These are phyloP conservation scores for Pilasporangium apinafurcum DNA, from an alignment of 352 stramenopile genomes.

Conservation along the genomic window DNA sequence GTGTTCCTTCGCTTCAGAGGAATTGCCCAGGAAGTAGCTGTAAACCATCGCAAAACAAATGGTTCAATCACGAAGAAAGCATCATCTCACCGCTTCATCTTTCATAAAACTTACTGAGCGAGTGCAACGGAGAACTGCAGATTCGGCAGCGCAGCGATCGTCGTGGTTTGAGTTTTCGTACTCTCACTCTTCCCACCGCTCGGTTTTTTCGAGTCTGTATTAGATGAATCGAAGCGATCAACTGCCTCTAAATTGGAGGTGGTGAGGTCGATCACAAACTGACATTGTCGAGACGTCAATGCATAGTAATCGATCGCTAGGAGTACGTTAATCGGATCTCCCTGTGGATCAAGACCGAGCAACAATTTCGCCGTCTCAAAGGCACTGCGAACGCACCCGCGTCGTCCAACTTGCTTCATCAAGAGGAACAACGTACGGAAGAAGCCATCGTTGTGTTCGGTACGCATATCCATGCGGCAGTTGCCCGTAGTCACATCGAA, in stretches of 20 bases:
- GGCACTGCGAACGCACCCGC: slow-evolving; percentile 77
- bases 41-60: background rate
- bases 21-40: slow-evolving; percentile 64
- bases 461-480: slow-evolving; percentile 76
- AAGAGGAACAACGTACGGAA: slow-evolving; percentile 73
- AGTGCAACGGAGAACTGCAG: slow-evolving; percentile 74
- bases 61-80: too few species aligned
- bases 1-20: slow-evolving; percentile 46
- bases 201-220: slow-evolving; percentile 4
- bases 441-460: slow-evolving; percentile 73
- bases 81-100: too few species aligned
- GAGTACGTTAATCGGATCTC: slow-evolving; percentile 77
- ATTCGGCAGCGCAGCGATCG: slow-evolving; percentile 51
- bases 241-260: slow-evolving; percentile 52
- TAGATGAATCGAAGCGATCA: slow-evolving; percentile 23
- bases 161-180: slow-evolving; percentile 5
- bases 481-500: slow-evolving; percentile 79
- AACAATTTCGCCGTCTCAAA: slow-evolving; percentile 79
- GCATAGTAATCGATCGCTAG: slow-evolving; percentile 84
- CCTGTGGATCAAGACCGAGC: slow-evolving; percentile 65
- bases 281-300: slow-evolving; percentile 65
- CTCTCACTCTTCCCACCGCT: slow-evolving; percentile 11
- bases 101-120: slow-evolving; percentile 50
- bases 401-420: slow-evolving; percentile 79
- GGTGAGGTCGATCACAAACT: slow-evolving; percentile 69